Base-by-base conservation (phyloP, 2,329 filamentous ascomycete species). In the Aspergillus melleus region DNA sequence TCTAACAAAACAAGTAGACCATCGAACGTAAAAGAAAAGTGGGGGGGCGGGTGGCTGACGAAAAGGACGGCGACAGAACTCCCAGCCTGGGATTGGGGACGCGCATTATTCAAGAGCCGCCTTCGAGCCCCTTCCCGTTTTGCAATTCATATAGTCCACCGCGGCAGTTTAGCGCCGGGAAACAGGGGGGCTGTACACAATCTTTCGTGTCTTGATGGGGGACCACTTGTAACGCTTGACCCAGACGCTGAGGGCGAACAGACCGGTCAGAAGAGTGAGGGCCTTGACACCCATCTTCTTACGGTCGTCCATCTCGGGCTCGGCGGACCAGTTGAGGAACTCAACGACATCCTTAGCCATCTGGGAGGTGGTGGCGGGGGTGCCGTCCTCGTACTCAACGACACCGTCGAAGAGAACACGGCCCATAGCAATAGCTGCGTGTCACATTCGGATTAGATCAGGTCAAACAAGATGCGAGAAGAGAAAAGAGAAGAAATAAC, bases 211-310 rank as follows among this genome's bases (percentile, higher is more conserved):
- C 90, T 99, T 99, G 79, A 99, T 83, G 73, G 90, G 88, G 62
- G 92, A 86, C 95, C 95, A 99, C 88, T 98, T 99, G 89, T 99
- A 99, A 83, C 93, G 89, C 90, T 99, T 99, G 68, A 98, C 90
- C 92, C 93, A 99, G 72, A 99, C 87, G 78, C 90, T 96, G 73
- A 98, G 74, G 59, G 91, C 92, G 76, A 92, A 90, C 65, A 99
- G 84, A 63, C 89, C 86, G 63, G 89, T 85, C 57, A 88, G 87
- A 68, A 96, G 86, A 68, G 90, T 88, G 70, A 99, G 79, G 57
- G 96, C 91, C 88, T 99, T 98, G 86, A 96, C 88, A 73, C 95
- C 95, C 95, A 98, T 99, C 84, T 92, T 95, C 90, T 99, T 99
- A 77, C 95, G 90, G 77, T 97, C 89, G 76, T 99, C 95, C 92